A percentile compares a stretch with the other conserved stretches of the same genome.
These are phyloP conservation scores for Passalora sequoiae DNA, from an alignment of 2,329 filamentous ascomycete species.

Conservation along the genomic window DNA sequence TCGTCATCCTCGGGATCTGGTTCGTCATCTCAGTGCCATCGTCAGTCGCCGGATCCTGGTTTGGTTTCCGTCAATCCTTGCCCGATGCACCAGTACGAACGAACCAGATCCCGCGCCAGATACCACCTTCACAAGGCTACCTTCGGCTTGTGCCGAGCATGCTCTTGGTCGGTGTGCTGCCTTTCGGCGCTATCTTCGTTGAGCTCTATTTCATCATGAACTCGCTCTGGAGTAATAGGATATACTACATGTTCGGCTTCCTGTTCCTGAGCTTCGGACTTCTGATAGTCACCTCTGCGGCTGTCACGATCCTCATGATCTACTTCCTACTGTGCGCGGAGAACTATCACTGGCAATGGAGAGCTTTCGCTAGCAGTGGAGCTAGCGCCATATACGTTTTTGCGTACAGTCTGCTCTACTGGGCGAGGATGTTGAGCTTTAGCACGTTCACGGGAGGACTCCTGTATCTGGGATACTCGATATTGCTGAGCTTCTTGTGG, in stretches of 20 bases:
- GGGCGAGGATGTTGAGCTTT: slow-evolving; percentile 80
- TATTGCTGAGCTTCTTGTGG: slow-evolving; percentile 81
- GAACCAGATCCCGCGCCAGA: slow-evolving; percentile 97
- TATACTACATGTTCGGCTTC: slow-evolving; percentile 99
- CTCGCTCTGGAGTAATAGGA: slow-evolving; percentile 96
- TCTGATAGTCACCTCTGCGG: slow-evolving; percentile 92
- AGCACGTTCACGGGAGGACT: slow-evolving; percentile 80
- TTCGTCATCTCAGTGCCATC: slow-evolving; percentile 93
- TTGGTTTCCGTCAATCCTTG: slow-evolving; percentile 70
- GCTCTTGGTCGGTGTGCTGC: slow-evolving; percentile 84
- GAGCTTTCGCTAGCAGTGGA: slow-evolving; percentile 84
- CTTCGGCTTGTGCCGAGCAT: slow-evolving; percentile 83
- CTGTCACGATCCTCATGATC: slow-evolving; percentile 87
- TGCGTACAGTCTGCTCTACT: slow-evolving; percentile 83
- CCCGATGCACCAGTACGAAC: slow-evolving; percentile 81
- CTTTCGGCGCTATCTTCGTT: slow-evolving; percentile 94
- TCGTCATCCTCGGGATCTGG: slow-evolving; percentile 90
- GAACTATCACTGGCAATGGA: slow-evolving; percentile 99
- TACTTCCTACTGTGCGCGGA: slow-evolving; percentile 95
- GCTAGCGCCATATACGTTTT: slow-evolving; percentile 91
- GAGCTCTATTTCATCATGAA: slow-evolving; percentile 99
- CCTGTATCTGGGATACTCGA: slow-evolving; percentile 88
- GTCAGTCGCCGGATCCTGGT: slow-evolving; percentile 83
- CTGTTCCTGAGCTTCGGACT: slow-evolving; percentile 94
- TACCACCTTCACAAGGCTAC: slow-evolving; percentile 77